phyloP scores from a whole-genome alignment of 2,329 filamentous ascomycete species.

The Blastomyces percursus region DNA sequence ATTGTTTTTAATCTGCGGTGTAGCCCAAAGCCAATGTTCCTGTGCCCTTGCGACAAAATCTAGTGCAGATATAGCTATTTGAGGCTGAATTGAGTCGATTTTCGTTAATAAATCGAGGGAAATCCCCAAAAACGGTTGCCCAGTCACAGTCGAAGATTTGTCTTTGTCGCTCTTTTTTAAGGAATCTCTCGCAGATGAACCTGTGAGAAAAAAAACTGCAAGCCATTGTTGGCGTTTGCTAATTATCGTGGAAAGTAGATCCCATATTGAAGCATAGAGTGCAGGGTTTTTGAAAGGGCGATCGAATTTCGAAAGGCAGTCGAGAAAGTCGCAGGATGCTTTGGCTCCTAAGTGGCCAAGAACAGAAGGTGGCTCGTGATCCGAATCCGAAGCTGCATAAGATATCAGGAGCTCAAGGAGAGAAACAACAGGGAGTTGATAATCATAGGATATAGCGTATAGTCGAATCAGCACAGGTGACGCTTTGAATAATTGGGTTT shows the following conservation, averaged over 20 bases:
- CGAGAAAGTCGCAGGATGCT: conserved; percentile 72
- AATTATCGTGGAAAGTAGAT: conserved; percentile 73
- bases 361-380: conserved; percentile 80
- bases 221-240: conserved; percentile 93
- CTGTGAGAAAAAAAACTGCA: conserved; percentile 83
- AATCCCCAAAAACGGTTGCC: conserved; percentile 59
- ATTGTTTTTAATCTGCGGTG: conserved; percentile 66
- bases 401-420: conserved; percentile 64
- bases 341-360: conserved; percentile 77
- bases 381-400: conserved; percentile 50
- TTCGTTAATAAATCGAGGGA: conserved; percentile 60
- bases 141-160: conserved; percentile 40
- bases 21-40: conserved; percentile 93
- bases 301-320: conserved; percentile 64
- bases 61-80: conserved; percentile 62
- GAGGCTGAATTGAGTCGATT: conserved; percentile 53
- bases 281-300: conserved; percentile 55
- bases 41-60: conserved; percentile 82
- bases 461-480: conserved; percentile 66
- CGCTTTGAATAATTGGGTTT: conserved; percentile 70
- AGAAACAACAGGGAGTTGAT: conserved; percentile 54
- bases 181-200: conserved; percentile 68
- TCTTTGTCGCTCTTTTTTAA: conserved; percentile 44
- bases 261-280: conserved; percentile 65
- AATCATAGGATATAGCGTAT: conserved; percentile 57